Percentiles rank a stretch among this genome's conserved stretches.
Conservation (phyloP, 2,329 filamentous ascomycete species). For the Pseudocercospora vitis region DNA sequence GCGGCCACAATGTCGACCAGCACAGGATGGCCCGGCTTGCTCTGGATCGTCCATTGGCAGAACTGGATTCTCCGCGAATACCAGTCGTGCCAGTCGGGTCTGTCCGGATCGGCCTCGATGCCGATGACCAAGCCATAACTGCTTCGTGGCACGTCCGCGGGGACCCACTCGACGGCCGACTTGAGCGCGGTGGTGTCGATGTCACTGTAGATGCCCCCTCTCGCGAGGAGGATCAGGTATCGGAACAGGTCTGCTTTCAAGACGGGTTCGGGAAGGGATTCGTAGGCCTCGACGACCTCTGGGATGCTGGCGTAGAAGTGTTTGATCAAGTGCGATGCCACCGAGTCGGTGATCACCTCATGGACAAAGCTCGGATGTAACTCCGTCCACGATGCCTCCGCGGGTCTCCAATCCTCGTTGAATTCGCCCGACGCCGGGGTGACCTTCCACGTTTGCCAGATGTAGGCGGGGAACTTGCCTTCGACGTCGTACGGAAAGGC, state of each 20-base stretch:
- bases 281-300: constrained; percentile 52
- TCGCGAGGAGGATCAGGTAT: constrained; percentile 70
- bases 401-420: constrained; percentile 68
- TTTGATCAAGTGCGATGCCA: constrained; percentile 75
- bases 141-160: constrained; percentile 70
- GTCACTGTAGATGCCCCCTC: constrained; percentile 73
- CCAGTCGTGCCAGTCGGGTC: constrained; percentile 90
- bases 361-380: constrained; percentile 89
- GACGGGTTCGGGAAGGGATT: constrained; percentile 50
- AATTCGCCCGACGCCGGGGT: constrained; percentile 77
- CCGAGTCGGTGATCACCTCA: constrained; percentile 91
- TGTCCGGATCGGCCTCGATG: constrained; percentile 93
- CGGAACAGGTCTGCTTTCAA: constrained; percentile 67
- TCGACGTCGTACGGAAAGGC: constrained; percentile 91
- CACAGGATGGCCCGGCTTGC: constrained; percentile 90
- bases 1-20: constrained; percentile 82
- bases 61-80: constrained; percentile 96
- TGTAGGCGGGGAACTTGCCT: constrained; percentile 89
- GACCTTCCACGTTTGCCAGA: constrained; percentile 99
- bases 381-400: constrained; percentile 87
- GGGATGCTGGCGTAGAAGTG: constrained; percentile 76
- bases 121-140: constrained; percentile 85
- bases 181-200: constrained; percentile 88
- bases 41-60: constrained; percentile 98
- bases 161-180: constrained; percentile 85